A percentile compares a stretch with the other conserved stretches of the same genome.
These are phyloP conservation scores for Verticillium tricorpus DNA, from an alignment of 2,329 filamentous ascomycete species.

Conservation along the genomic window DNA sequence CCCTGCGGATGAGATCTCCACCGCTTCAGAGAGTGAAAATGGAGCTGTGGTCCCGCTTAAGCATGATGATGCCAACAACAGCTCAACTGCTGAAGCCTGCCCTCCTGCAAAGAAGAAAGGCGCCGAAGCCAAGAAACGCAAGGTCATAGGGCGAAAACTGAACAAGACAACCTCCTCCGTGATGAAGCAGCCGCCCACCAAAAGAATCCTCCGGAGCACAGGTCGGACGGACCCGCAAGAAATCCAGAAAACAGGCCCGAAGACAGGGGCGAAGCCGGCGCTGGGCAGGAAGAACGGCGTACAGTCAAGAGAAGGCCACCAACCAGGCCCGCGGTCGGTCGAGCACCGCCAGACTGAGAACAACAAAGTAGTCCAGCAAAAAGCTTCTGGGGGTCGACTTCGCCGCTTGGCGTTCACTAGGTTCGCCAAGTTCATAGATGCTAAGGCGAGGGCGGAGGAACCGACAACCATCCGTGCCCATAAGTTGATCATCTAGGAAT, in stretches of 20 bases:
- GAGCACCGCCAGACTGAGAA: not conserved
- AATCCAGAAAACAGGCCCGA: not conserved
- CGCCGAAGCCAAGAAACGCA: not conserved
- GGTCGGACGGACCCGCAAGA: not conserved
- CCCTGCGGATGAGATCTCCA: not conserved
- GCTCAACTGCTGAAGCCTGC: not conserved
- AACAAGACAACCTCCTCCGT: not conserved
- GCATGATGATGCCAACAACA: not conserved
- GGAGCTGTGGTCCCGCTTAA: not conserved
- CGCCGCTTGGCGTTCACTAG: not conserved
- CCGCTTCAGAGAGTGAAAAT: not conserved
- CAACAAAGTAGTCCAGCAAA: not conserved
- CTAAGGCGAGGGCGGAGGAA: not conserved
- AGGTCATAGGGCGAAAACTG: not conserved
- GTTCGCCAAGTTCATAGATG: not conserved
- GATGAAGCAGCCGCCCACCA: not conserved
- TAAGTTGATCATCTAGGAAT: conserved; percentile 1
- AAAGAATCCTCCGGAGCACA: not conserved
- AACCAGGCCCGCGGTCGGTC: not conserved
- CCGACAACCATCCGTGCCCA: not conserved
- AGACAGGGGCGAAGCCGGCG: not conserved
- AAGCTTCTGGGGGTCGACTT: not conserved
- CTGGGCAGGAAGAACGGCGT: not conserved
- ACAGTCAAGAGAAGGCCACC: not conserved
- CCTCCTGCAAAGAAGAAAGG: not conserved